Conservation (phyloP, 1,284 basidiomycete genomes). For the Ganoderma sp. region DNA sequence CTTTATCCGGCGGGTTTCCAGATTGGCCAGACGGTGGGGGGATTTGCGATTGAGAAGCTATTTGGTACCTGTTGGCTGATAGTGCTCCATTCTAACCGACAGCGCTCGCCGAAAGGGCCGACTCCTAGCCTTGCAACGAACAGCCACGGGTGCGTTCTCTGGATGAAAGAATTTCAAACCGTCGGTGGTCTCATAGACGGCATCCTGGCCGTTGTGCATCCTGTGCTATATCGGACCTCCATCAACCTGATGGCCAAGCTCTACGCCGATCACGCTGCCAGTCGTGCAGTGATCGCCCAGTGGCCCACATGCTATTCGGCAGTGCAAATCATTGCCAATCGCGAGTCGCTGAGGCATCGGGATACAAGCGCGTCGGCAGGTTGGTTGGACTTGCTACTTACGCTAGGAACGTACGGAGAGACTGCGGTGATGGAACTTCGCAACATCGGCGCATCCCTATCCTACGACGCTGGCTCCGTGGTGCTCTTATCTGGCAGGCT, state of each 20-base stretch:
- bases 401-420: background rate
- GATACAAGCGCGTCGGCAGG: background rate
- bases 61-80: too few relatives aligned
- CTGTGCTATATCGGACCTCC: background rate
- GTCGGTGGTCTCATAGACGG: background rate
- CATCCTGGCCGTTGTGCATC: slow-evolving; percentile 10
- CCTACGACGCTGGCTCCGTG: background rate
- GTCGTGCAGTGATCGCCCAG: background rate
- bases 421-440: background rate
- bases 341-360: slow-evolving; percentile 2
- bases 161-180: too few relatives aligned
- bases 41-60: too few relatives aligned
- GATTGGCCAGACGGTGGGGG: too few relatives aligned
- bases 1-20: too few relatives aligned
- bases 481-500: background rate
- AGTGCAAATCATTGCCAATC: slow-evolving; percentile 1
- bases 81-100: too few relatives aligned
- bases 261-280: background rate
- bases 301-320: background rate
- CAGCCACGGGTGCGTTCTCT: too few relatives aligned
- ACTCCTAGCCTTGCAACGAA: too few relatives aligned
- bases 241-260: background rate
- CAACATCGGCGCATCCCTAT: background rate
- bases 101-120: too few relatives aligned
- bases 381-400: slow-evolving; percentile 3